Conservation (phyloP, 148 eudicot genomes). For the Bassia scoparia region DNA sequence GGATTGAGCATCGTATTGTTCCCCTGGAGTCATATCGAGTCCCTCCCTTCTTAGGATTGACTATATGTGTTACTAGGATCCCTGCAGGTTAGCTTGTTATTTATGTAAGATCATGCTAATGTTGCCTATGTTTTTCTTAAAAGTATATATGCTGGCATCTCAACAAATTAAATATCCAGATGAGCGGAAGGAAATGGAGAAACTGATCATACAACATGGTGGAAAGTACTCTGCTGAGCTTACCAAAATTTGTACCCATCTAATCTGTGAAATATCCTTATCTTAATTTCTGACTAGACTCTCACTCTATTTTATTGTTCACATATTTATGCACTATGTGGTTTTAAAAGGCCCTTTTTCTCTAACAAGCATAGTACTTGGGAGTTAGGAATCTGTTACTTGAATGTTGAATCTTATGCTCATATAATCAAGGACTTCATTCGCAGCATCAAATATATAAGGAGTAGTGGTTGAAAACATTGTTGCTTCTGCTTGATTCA, state of each 20-base stretch:
- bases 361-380: neutral
- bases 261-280: slow-evolving; percentile 94
- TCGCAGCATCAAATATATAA: too few relatives aligned
- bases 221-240: slow-evolving; percentile 97
- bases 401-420: neutral
- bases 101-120: slow-evolving; percentile 3
- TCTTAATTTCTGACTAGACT: slow-evolving; percentile 1
- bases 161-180: slow-evolving; percentile 35
- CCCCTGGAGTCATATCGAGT: slow-evolving; percentile 77
- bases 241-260: slow-evolving; percentile 81
- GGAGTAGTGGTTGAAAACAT: neutral
- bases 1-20: slow-evolving; percentile 97
- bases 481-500: slow-evolving; percentile 1
- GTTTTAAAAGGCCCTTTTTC: neutral
- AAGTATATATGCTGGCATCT: neutral
- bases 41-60: slow-evolving; percentile 84
- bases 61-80: slow-evolving; percentile 69
- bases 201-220: slow-evolving; percentile 74
- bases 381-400: slow-evolving; percentile 11
- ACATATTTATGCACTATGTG: neutral
- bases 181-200: slow-evolving; percentile 87
- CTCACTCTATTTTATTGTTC: slow-evolving; percentile 5
- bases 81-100: slow-evolving; percentile 60
- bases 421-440: too few relatives aligned
- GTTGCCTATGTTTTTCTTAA: neutral